Evolutionary conservation across 83 land plant species (phyloP).

Genomic region (Picea abies): DNA sequence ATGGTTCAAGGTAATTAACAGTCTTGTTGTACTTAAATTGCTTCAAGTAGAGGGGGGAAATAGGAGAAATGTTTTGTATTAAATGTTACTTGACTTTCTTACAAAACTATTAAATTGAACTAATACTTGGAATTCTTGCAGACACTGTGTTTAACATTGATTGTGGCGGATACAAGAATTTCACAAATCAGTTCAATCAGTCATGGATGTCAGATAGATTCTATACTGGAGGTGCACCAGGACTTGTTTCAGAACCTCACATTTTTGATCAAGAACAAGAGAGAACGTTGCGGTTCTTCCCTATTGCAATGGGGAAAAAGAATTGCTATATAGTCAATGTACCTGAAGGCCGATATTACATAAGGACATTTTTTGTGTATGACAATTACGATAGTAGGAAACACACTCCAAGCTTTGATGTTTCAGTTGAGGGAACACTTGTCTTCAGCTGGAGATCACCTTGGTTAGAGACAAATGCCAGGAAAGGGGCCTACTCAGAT

Average conservation of each 20-base stretch:
- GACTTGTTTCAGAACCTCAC: slow-evolving; percentile 73
- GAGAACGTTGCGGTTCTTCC: slow-evolving; percentile 79
- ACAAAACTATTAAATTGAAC: too few relatives aligned
- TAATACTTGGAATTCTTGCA: slow-evolving; percentile 15
- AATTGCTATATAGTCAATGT: slow-evolving; percentile 77
- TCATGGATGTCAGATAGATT: slow-evolving; percentile 82
- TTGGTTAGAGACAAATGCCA: slow-evolving; percentile 61
- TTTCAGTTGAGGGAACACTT: slow-evolving; percentile 89
- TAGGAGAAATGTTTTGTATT: too few relatives aligned
- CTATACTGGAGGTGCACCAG: slow-evolving; percentile 73
- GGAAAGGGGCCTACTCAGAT: slow-evolving; percentile 90
- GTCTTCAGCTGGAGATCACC: slow-evolving; percentile 94
- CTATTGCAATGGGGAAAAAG: slow-evolving; percentile 83
- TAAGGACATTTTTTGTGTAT: slow-evolving; percentile 88
- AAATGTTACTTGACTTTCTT: too few relatives aligned
- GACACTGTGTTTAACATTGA: slow-evolving; percentile 63
- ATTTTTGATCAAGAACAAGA: slow-evolving; percentile 56
- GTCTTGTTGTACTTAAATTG: too few relatives aligned
- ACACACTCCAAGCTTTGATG: slow-evolving; percentile 89
- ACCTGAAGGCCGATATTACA: slow-evolving; percentile 69
- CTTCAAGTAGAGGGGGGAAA: too few relatives aligned
- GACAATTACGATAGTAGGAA: slow-evolving; percentile 86
- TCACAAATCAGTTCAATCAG: slow-evolving; percentile 62
- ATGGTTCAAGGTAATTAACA: too few relatives aligned
- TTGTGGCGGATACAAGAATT: slow-evolving; percentile 75